These are phyloP conservation scores for Pezicula radicicola DNA, from an alignment of 2,329 filamentous ascomycete genomes.

Conservation along the genomic window DNA sequence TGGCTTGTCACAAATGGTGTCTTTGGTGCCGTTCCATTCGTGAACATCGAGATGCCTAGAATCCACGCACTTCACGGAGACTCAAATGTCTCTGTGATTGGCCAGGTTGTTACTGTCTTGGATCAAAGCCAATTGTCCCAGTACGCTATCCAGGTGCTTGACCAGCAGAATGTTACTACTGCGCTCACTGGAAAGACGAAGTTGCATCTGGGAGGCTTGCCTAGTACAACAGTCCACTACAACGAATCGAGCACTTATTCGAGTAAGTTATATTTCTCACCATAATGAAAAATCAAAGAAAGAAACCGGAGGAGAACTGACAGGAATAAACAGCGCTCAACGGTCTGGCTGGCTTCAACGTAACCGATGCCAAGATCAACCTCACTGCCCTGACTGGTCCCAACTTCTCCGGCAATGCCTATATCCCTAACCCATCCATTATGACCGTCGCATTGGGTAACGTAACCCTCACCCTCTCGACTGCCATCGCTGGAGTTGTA, in stretches of 20 bases:
- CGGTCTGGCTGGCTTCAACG: constrained; percentile 46
- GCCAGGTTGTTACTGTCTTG: constrained; percentile 40
- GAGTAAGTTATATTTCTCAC: constrained; percentile 33
- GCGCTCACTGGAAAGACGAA: constrained; percentile 48
- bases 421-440: constrained; percentile 58
- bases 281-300: background rate
- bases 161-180: constrained; percentile 44
- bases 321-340: constrained; percentile 48
- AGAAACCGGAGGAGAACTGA: background rate
- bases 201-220: constrained; percentile 47
- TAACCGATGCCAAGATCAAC: constrained; percentile 45
- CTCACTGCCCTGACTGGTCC: constrained; percentile 34
- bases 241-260: constrained; percentile 55
- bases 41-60: constrained; percentile 23
- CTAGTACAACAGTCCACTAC: constrained; percentile 47
- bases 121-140: constrained; percentile 42
- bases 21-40: constrained; percentile 19
- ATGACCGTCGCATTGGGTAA: constrained; percentile 56
- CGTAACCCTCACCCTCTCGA: constrained; percentile 49
- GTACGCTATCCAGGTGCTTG: constrained; percentile 46
- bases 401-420: constrained; percentile 51
- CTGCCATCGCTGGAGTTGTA: constrained; percentile 34
- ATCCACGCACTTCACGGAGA: constrained; percentile 25
- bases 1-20: constrained; percentile 38
- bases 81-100: constrained; percentile 40